phyloP scores from a whole-genome alignment of 139 green algal genomes.

The Asterochloris erici region DNA sequence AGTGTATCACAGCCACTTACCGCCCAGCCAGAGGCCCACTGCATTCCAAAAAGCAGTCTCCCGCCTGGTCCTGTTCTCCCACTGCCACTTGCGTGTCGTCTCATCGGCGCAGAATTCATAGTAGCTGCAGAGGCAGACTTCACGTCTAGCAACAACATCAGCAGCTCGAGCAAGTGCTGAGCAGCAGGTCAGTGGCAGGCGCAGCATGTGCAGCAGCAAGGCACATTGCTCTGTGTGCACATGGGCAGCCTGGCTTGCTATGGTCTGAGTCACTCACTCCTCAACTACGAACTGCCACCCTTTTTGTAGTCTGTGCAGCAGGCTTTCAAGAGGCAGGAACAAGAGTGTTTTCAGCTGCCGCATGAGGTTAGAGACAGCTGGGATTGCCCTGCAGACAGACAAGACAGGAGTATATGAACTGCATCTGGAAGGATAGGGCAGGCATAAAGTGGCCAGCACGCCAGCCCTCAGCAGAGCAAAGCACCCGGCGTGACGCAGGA shows the following conservation, averaged over 20 bases:
- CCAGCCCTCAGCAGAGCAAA: no score
- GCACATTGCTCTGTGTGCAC: neutral
- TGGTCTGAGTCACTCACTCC: neutral
- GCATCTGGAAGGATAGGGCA: no score
- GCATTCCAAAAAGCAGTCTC: conserved; percentile 28
- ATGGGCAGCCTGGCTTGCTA: neutral
- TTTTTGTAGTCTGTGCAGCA: neutral
- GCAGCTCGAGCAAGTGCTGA: neutral
- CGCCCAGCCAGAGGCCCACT: neutral
- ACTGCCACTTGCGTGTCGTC: conserved; percentile 40
- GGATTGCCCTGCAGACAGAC: no score
- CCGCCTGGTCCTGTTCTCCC: conserved; percentile 21
- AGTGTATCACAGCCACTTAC: no score
- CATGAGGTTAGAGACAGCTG: no score
- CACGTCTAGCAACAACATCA: neutral
- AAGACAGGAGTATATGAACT: no score
- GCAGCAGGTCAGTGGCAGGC: neutral
- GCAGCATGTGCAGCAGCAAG: no score
- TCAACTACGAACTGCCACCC: neutral
- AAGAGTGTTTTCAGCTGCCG: no score
- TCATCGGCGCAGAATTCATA: conserved; percentile 36
- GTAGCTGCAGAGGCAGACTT: conserved; percentile 32
- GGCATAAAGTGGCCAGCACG: no score
- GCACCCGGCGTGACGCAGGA: no score
- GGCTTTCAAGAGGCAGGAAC: no score